phyloP scores from a whole-genome alignment of 192 early-diverging fungal species.

The Gamsiella multidivaricata region DNA sequence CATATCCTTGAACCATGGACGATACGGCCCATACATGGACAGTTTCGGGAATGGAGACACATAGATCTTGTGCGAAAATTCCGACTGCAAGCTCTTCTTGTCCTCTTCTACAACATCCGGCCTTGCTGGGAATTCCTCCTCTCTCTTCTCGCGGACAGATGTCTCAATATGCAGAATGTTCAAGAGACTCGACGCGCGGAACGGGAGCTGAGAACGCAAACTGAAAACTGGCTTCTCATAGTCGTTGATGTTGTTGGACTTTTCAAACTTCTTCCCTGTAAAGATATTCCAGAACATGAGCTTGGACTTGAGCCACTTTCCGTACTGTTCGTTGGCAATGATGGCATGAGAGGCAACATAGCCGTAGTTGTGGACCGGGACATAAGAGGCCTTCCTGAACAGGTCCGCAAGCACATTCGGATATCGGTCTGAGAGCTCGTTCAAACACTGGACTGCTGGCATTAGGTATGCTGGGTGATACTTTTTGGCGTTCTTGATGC shows the following conservation, averaged over 20 bases:
- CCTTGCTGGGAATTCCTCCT: slow-evolving; percentile 13
- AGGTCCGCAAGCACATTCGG: slow-evolving; percentile 30
- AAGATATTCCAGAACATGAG: slow-evolving; percentile 44
- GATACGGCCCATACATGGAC: slow-evolving; percentile 48
- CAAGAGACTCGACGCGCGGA: slow-evolving; percentile 17
- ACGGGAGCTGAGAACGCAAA: slow-evolving; percentile 44
- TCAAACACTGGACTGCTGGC: slow-evolving; percentile 48
- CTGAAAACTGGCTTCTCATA: slow-evolving; percentile 40
- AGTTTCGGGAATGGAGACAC: slow-evolving; percentile 50
- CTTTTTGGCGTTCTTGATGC: slow-evolving; percentile 49
- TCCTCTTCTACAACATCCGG: slow-evolving; percentile 12
- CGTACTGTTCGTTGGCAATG: slow-evolving; percentile 39
- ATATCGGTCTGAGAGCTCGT: slow-evolving; percentile 49
- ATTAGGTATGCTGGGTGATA: slow-evolving; percentile 49
- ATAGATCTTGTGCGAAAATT: slow-evolving; percentile 42
- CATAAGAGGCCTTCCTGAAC: slow-evolving; percentile 47
- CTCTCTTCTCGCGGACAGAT: slow-evolving; percentile 21
- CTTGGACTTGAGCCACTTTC: slow-evolving; percentile 9
- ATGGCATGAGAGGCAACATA: slow-evolving; percentile 48
- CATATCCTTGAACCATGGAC: slow-evolving; percentile 9
- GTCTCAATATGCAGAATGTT: slow-evolving; percentile 25
- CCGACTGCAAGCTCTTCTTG: slow-evolving; percentile 8
- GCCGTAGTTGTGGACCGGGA: slow-evolving; percentile 36
- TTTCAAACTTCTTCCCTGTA: slow-evolving; percentile 11
- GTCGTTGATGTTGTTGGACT: slow-evolving; percentile 47